These are phyloP conservation scores for Pleomassaria siparia DNA, from an alignment of 2,329 filamentous ascomycete species.

Conservation along the genomic window DNA sequence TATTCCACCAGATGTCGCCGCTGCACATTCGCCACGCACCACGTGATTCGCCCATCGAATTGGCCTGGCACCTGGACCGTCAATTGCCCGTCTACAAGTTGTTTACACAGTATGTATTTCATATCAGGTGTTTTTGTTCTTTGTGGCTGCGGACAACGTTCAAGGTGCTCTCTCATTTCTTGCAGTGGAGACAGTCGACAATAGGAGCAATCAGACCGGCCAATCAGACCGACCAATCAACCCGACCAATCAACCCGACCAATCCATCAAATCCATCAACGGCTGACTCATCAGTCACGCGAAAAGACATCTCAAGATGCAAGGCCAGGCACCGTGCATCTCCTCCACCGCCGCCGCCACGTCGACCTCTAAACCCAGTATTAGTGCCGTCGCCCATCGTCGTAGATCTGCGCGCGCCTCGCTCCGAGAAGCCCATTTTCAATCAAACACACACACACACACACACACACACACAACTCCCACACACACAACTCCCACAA, in stretches of 20 bases:
- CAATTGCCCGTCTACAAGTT: too few relatives aligned
- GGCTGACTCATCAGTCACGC: background rate
- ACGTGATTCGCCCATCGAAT: background rate
- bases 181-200: too few relatives aligned
- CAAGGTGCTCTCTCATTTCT: too few relatives aligned
- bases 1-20: too few relatives aligned
- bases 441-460: background rate
- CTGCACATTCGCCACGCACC: background rate
- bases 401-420: too few relatives aligned
- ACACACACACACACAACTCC: background rate
- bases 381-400: too few relatives aligned
- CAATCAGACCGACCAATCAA: background rate
- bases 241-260: background rate
- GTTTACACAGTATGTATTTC: too few relatives aligned
- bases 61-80: too few relatives aligned
- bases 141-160: too few relatives aligned
- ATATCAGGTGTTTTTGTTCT: too few relatives aligned
- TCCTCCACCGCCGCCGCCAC: background rate
- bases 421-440: too few relatives aligned
- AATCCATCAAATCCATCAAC: background rate
- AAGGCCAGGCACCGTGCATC: background rate
- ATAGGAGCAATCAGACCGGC: background rate
- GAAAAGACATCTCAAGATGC: background rate
- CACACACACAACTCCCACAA: constrained; percentile 9
- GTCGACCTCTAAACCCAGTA: background rate